Evolutionary conservation across 2,329 filamentous ascomycete species (phyloP), one percentile per base, ranked within the genome.

Genomic region (Claviceps quebecensis): DNA sequence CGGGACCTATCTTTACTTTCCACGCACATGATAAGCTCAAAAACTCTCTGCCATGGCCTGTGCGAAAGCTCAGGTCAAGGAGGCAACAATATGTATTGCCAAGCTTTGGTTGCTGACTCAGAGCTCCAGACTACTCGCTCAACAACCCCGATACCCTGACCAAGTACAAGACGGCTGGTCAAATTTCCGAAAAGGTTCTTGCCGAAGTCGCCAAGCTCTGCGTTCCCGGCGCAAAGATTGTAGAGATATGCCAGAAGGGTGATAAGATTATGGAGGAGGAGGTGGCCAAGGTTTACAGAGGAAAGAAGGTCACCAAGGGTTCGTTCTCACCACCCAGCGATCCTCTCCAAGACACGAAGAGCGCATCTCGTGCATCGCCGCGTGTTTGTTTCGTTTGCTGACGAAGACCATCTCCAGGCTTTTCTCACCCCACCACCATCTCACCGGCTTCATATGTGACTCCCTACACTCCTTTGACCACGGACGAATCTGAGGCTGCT

Each of bases 121-220:
- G 13, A 17, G 40, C 36, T 47, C 5, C 61, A 95, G 87, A 95
- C 69, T 90, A 94, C 75, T 80, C 86, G 60, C 81, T 96, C 69
- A 87, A 83, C 70, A 93, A 94, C 76, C 87, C 87, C 56, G 87
- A 94, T 69, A 96, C 89, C 63, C 80, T 98, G 63, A 97, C 93
- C 73, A 98, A 97, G 79, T 97, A 97, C 80, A 97, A 95, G 83
- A 90, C 86, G 59, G 93, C 93, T 53, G 91, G 87, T 57, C 78
- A 86, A 68, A 97, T 98, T 72, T 93, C 91, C 49, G 87, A 96
- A 70, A 95, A 91, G 75, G 91, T 95, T 60, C 81, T 98, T 60
- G 87, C 89, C 62, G 84, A 85, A 61, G 91, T 98, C 58, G 74
- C 78, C 54, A 75, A 78, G 67, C 74, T 83, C 56, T 81, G 87